phyloP scores from a whole-genome alignment of 345 rosid genomes.

The Salix arbutifolia region DNA sequence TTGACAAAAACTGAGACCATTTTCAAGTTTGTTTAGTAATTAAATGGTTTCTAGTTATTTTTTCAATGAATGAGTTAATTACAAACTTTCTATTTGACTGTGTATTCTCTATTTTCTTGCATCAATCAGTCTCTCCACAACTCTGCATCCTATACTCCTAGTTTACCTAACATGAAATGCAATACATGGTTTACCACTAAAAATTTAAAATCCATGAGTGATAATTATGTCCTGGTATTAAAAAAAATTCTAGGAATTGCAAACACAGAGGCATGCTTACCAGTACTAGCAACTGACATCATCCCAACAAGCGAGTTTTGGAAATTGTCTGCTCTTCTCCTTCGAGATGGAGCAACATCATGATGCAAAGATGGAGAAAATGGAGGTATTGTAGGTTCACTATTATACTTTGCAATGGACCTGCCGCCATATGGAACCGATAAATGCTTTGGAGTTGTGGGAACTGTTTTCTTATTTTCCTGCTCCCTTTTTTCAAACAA shows the following conservation, averaged over 20 bases:
- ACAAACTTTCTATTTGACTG: not conserved
- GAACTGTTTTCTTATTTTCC: conserved; percentile 1
- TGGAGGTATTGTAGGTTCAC: conserved; percentile 52
- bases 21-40: not conserved
- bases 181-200: not conserved
- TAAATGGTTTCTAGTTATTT: not conserved
- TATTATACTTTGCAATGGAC: conserved; percentile 48
- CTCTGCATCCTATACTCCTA: not conserved
- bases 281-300: conserved; percentile 61
- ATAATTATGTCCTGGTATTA: not conserved
- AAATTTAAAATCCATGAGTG: not conserved
- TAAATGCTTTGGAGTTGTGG: conserved; percentile 14
- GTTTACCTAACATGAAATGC: not conserved
- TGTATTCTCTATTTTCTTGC: not conserved
- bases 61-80: not conserved
- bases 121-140: not conserved
- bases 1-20: not conserved
- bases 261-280: conserved; percentile 20
- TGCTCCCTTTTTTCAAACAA: conserved; percentile 30
- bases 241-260: not conserved
- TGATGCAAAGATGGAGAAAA: conserved; percentile 6
- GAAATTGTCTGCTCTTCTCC: conserved; percentile 46
- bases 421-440: conserved; percentile 22
- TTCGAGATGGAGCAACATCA: conserved; percentile 18
- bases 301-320: conserved; percentile 72